Conservation (phyloP, 169 alveolate genomes). For the Cryptosporidium ubiquitum region DNA sequence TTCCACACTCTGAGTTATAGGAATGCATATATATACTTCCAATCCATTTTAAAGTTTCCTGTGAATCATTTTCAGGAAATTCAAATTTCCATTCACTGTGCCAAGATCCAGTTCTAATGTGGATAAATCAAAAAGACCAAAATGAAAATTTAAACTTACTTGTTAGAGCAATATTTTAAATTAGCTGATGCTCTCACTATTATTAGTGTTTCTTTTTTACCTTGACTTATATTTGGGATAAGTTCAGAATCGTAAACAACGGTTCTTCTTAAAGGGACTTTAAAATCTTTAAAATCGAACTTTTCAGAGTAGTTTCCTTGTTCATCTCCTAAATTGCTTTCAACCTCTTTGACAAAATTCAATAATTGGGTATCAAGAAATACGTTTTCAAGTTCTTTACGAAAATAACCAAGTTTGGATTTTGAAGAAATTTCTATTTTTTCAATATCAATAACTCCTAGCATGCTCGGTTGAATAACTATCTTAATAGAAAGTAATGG, state of each 20-base stretch:
- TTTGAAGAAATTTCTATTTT: not conserved
- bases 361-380: slow-evolving; percentile 26
- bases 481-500: slow-evolving; percentile 12
- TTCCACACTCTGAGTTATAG: slow-evolving; percentile 35
- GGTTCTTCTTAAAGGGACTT: slow-evolving; percentile 58
- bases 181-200: slow-evolving; percentile 35
- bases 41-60: slow-evolving; percentile 4
- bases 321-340: not conserved
- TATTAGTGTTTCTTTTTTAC: slow-evolving; percentile 16
- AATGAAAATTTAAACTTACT: slow-evolving; percentile 22
- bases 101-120: slow-evolving; percentile 63
- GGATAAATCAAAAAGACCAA: not conserved
- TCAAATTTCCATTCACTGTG: slow-evolving; percentile 57
- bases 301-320: not conserved
- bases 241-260: slow-evolving; percentile 44
- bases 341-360: not conserved
- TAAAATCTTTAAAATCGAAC: slow-evolving; percentile 28
- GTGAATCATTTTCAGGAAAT: slow-evolving; percentile 23
- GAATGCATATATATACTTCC: slow-evolving; percentile 32
- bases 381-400: slow-evolving; percentile 20
- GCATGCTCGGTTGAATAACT: slow-evolving; percentile 15
- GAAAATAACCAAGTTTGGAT: slow-evolving; percentile 1
- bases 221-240: slow-evolving; percentile 30
- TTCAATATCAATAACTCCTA: slow-evolving; percentile 53
- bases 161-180: slow-evolving; percentile 18